Evolutionary conservation across 768 basidiomycete species (phyloP).

Genomic region (Ephemerocybe angulata): DNA sequence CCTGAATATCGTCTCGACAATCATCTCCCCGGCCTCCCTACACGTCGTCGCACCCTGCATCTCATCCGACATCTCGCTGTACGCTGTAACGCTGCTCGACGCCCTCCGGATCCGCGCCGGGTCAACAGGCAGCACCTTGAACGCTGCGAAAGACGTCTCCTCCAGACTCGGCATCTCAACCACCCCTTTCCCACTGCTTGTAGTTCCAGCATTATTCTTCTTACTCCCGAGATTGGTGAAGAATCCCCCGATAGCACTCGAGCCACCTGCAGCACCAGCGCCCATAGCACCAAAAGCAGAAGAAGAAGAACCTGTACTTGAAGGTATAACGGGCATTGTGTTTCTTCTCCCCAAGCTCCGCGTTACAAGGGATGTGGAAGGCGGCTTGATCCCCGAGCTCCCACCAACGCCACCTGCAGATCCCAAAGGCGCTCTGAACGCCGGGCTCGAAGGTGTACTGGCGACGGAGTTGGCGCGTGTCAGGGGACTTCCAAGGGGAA

Average conservation of each 20-base stretch:
- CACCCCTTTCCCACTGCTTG: background rate
- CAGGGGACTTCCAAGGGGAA: constrained; percentile 25
- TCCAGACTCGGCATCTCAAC: constrained; percentile 12
- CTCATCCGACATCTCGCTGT: constrained; percentile 60
- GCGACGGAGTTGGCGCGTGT: constrained; percentile 3
- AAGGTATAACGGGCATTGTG: constrained; percentile 15
- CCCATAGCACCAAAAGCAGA: background rate
- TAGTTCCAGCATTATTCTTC: background rate
- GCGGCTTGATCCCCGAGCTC: background rate
- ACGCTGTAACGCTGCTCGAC: constrained; percentile 40
- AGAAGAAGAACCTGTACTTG: background rate
- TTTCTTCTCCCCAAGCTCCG: constrained; percentile 16
- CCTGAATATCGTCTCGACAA: constrained; percentile 64
- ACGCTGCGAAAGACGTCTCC: constrained; percentile 60
- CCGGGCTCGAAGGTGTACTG: constrained; percentile 14
- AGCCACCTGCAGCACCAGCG: background rate
- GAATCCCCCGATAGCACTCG: background rate
- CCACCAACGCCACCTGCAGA: too few relatives aligned
- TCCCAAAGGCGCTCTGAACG: too few relatives aligned
- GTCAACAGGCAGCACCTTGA: constrained; percentile 77
- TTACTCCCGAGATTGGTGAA: background rate
- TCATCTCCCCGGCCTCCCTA: constrained; percentile 69
- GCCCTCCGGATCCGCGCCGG: constrained; percentile 48
- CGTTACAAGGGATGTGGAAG: background rate
- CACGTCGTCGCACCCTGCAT: constrained; percentile 62